Percentiles rank a stretch among this genome's conserved stretches.
These are phyloP conservation scores for Zymoseptoria pseudotritici DNA, from an alignment of 2,329 filamentous ascomycete species.

Conservation along the genomic window DNA sequence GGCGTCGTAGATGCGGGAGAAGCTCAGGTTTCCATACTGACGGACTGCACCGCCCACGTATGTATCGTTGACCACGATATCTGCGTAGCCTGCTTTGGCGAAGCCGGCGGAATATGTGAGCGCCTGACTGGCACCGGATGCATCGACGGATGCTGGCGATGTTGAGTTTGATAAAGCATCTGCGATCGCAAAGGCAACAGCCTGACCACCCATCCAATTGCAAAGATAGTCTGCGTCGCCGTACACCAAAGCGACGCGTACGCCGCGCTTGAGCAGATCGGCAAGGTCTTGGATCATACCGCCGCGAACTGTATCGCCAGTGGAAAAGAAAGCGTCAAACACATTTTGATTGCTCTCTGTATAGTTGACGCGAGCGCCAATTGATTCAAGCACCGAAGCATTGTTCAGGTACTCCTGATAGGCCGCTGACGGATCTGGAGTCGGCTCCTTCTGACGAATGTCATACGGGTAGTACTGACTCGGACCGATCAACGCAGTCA, in stretches of 20 bases:
- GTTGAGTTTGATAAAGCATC: slow-evolving; percentile 23
- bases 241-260: slow-evolving; percentile 37
- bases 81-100: slow-evolving; percentile 21
- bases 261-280: slow-evolving; percentile 34
- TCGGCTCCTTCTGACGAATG: neutral
- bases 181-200: slow-evolving; percentile 28
- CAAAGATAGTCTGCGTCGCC: slow-evolving; percentile 32
- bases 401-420: slow-evolving; percentile 49
- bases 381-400: slow-evolving; percentile 46
- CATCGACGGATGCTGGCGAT: neutral
- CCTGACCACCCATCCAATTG: slow-evolving; percentile 36
- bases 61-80: slow-evolving; percentile 24
- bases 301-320: slow-evolving; percentile 55
- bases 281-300: slow-evolving; percentile 43
- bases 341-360: slow-evolving; percentile 37
- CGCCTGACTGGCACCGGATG: neutral
- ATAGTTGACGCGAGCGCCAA: slow-evolving; percentile 55
- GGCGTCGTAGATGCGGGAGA: slow-evolving; percentile 30
- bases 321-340: slow-evolving; percentile 45
- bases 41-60: slow-evolving; percentile 34
- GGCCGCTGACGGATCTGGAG: neutral
- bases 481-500: slow-evolving; percentile 26
- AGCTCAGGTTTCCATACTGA: slow-evolving; percentile 25
- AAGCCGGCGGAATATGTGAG: slow-evolving; percentile 26
- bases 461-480: slow-evolving; percentile 35